phyloP scores from a whole-genome alignment of 257 asterid genomes.

The Salvia splendens region DNA sequence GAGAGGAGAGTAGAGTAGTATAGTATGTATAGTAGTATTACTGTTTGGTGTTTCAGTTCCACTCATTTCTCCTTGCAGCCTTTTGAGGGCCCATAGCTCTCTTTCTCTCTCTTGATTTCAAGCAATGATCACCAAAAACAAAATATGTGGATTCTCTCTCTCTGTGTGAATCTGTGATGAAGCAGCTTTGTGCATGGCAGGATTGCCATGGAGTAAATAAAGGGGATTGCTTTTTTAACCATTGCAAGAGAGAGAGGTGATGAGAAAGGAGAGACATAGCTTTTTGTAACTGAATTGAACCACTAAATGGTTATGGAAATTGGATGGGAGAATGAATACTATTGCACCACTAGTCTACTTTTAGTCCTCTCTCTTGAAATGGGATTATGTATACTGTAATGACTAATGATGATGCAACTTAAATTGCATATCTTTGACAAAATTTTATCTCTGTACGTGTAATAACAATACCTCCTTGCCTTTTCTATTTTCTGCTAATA shows the following conservation, averaged over 20 bases:
- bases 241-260: slow-evolving; percentile 34
- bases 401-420: slow-evolving; percentile 61
- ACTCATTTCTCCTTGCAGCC: slow-evolving; percentile 85
- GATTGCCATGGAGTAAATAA: slow-evolving; percentile 25
- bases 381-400: too few relatives aligned
- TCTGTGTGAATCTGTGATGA: slow-evolving; percentile 26
- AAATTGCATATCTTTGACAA: slow-evolving; percentile 65
- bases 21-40: slow-evolving; percentile 13
- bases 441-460: slow-evolving; percentile 36
- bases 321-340: slow-evolving; percentile 43
- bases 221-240: slow-evolving; percentile 33
- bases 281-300: slow-evolving; percentile 50
- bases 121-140: slow-evolving; percentile 50
- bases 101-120: slow-evolving; percentile 7
- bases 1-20: neutral
- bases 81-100: slow-evolving; percentile 55
- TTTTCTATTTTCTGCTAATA: neutral
- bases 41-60: slow-evolving; percentile 59
- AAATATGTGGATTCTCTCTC: slow-evolving; percentile 44
- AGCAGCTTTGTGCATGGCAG: slow-evolving; percentile 46
- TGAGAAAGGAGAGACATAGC: slow-evolving; percentile 42
- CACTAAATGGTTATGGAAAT: slow-evolving; percentile 53
- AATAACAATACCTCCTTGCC: slow-evolving; percentile 10
- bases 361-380: slow-evolving; percentile 21
- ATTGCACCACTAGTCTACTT: slow-evolving; percentile 61